Base-by-base conservation (phyloP, 192 early-diverging fungal species). In the Podochytrium sp. region DNA sequence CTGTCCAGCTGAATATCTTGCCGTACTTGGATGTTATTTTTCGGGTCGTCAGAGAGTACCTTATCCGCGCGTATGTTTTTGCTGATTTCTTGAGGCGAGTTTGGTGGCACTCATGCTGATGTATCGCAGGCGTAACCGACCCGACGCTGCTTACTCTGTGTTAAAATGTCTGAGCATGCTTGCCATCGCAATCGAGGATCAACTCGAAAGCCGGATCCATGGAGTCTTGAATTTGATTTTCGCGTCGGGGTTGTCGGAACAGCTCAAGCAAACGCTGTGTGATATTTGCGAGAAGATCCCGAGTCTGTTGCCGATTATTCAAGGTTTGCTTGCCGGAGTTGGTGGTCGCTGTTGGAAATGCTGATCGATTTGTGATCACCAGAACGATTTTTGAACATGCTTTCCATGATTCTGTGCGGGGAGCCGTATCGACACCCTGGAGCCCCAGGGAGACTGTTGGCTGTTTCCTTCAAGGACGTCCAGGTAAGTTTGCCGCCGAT, bases 211-310 rank as follows among this genome's bases (percentile, higher is more conserved):
- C 30, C 53, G 69, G 3, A 86, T 97, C 86, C 90, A 92, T 58
- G 93, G 93, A 29, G 74, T 98, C 20, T 71, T 98, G 51, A 94
- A 97, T 63, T 81, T 93, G 61, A 96, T 99, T 93, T 97, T 99
- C 71, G 86, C 91, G 2, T 86, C 89, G 20, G 96, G 96, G 25
- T 80, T 98, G 39, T 95, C 87, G 67, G 89, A 93, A 53, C 82
- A 90, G 35, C 78, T 99, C 56, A 88, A 90, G n/a, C 82, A 90
- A 52, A 91, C 95, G 12, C 81, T 99, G 70, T 83, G 84, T 18
- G 88, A 95, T 47, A 79, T 99, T 37, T 90, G 91, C 63, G 85
- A 81, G 55, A 85, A 92, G 81, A 96, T 97, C 71, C 89, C 90
- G 64, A 92, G 93, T 34, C 79, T 99, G 55, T 74, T 93, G 33